Evolutionary conservation across 208 protist genomes (phyloP).

Genomic region (Kentomonas sorsogonicus): DNA sequence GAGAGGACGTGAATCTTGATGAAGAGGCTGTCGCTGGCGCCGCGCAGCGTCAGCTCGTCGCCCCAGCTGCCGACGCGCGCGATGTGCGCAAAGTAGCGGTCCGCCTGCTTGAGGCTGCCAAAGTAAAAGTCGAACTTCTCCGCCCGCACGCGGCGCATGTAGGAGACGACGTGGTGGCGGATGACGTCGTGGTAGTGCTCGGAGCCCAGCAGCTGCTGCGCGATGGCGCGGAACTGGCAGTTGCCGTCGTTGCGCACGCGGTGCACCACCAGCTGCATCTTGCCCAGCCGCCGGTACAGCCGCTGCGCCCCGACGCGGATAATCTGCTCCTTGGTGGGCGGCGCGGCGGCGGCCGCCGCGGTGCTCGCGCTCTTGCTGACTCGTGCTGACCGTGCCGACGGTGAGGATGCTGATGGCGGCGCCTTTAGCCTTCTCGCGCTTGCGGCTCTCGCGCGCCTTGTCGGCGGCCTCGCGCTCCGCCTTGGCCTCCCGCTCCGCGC

Average conservation of each 20-base stretch:
- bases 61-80: slow-evolving; percentile 64
- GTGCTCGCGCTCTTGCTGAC: slow-evolving; percentile 2
- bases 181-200: slow-evolving; percentile 80
- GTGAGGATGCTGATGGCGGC: background rate
- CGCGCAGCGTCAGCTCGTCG: slow-evolving; percentile 83
- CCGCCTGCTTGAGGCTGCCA: slow-evolving; percentile 44
- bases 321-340: slow-evolving; percentile 39
- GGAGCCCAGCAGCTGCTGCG: slow-evolving; percentile 78
- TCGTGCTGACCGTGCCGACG: slow-evolving; percentile 4
- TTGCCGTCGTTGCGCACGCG: slow-evolving; percentile 82
- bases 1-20: slow-evolving; percentile 84
- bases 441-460: slow-evolving; percentile 5
- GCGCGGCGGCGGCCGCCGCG: background rate
- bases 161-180: slow-evolving; percentile 66
- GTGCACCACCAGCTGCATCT: slow-evolving; percentile 48
- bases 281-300: slow-evolving; percentile 46
- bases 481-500: slow-evolving; percentile 1
- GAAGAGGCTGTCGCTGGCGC: slow-evolving; percentile 74
- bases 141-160: slow-evolving; percentile 66
- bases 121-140: slow-evolving; percentile 81
- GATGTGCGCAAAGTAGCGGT: slow-evolving; percentile 60
- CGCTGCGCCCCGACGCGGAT: slow-evolving; percentile 55
- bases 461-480: slow-evolving; percentile 6
- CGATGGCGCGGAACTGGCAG: slow-evolving; percentile 85
- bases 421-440: no score